Percentiles rank a stretch among this genome's conserved stretches.
Evolutionary conservation across 345 rosid species (phyloP).

Genomic region (Mallotus nudiflorus): DNA sequence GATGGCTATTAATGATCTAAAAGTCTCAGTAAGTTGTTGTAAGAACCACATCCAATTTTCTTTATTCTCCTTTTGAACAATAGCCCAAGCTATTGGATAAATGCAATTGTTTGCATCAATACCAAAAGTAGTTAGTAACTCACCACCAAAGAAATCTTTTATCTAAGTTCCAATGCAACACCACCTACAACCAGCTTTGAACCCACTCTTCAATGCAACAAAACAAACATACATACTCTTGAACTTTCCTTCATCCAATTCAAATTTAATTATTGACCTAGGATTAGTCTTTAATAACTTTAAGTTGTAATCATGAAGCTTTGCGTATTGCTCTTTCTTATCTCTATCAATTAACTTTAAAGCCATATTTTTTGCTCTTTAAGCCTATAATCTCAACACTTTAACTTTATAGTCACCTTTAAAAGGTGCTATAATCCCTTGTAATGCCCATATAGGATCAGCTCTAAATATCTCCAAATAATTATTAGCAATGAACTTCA

Average conservation of each 20-base stretch:
- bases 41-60: not conserved
- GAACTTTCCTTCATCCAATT: not conserved
- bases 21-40: not conserved
- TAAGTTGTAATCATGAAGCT: not conserved
- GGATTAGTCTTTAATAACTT: not conserved
- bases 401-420: not conserved
- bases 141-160: not conserved
- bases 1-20: not conserved
- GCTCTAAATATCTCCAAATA: not conserved
- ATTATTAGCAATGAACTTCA: not conserved
- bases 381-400: not conserved
- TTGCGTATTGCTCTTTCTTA: not conserved
- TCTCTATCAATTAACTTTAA: not conserved
- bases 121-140: not conserved
- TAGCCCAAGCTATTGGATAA: not conserved
- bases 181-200: not conserved
- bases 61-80: not conserved
- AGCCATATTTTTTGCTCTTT: not conserved
- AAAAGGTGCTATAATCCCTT: not conserved
- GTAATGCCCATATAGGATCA: not conserved
- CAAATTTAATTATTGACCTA: not conserved
- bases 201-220: not conserved
- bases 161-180: not conserved
- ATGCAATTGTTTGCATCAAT: not conserved
- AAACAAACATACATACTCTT: not conserved